phyloP scores from a whole-genome alignment of 129 eudicot genomes.

The Lonicera japonica region DNA sequence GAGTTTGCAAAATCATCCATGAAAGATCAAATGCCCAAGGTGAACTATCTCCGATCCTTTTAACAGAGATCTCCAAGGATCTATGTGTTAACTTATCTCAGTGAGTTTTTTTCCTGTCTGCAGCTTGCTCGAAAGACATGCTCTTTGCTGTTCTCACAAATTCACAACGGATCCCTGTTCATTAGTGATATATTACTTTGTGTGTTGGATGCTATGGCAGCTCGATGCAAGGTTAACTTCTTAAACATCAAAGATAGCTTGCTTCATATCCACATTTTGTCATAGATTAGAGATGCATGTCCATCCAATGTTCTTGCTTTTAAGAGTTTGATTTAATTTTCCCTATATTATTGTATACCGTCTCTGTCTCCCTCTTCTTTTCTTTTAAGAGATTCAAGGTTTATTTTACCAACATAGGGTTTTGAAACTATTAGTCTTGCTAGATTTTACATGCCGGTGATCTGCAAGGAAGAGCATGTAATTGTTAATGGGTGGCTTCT shows the following conservation, averaged over 20 bases:
- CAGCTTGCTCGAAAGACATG: slow-evolving; percentile 70
- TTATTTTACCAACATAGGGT: no score
- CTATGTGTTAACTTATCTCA: background rate
- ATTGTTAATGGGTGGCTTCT: no score
- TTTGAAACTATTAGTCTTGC: no score
- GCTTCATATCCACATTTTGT: no score
- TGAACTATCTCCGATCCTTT: slow-evolving; percentile 12
- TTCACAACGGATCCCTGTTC: slow-evolving; percentile 17
- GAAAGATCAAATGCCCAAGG: slow-evolving; percentile 62
- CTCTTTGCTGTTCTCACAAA: slow-evolving; percentile 42
- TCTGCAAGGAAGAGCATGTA: no score
- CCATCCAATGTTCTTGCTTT: no score
- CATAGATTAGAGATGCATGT: no score
- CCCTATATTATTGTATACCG: no score
- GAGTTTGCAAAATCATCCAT: slow-evolving; percentile 41
- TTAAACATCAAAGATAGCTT: background rate
- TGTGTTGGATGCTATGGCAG: slow-evolving; percentile 42
- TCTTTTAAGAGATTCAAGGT: no score
- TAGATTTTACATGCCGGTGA: no score
- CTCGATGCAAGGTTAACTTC: slow-evolving; percentile 51
- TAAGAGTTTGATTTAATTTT: no score
- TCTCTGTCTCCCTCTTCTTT: no score
- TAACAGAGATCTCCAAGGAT: background rate
- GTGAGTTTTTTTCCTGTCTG: background rate
- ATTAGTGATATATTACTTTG: slow-evolving; percentile 32